Conservation (phyloP, 768 basidiomycete genomes). For the Dendrothele bispora region DNA sequence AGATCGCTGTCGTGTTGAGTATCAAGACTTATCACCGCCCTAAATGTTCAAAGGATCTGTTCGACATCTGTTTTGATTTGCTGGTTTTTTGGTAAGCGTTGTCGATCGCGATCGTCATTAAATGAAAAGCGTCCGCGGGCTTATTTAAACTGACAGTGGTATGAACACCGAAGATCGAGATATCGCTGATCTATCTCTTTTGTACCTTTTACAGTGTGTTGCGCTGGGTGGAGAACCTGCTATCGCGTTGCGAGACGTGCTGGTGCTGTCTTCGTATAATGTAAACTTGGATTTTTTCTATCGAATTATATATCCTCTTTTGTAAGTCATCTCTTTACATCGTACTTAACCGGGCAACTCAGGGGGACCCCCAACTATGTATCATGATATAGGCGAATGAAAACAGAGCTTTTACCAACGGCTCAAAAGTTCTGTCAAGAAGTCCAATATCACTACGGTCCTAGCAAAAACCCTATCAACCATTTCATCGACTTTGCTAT, state of each 20-base stretch:
- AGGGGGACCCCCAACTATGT: neutral
- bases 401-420: slow-evolving; percentile 4
- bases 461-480: slow-evolving; percentile 5
- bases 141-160: neutral
- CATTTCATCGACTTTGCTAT: slow-evolving; percentile 9
- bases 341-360: no score
- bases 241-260: slow-evolving; percentile 6
- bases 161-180: neutral
- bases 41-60: slow-evolving; percentile 4
- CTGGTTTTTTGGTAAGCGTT: slow-evolving; percentile 10
- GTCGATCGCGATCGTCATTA: neutral
- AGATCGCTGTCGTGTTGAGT: slow-evolving; percentile 9
- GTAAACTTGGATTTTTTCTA: slow-evolving; percentile 13
- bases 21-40: slow-evolving; percentile 1
- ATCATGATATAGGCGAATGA: slow-evolving; percentile 2
- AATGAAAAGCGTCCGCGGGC: no score
- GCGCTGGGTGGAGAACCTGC: slow-evolving; percentile 5
- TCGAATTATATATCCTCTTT: slow-evolving; percentile 11
- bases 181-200: slow-evolving; percentile 1
- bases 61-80: slow-evolving; percentile 11
- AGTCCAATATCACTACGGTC: slow-evolving; percentile 3
- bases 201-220: slow-evolving; percentile 8
- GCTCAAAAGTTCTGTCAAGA: slow-evolving; percentile 5
- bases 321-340: neutral
- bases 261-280: slow-evolving; percentile 5